phyloP scores from a whole-genome alignment of 2,329 filamentous ascomycete genomes.

The Aspergillus hortae region DNA sequence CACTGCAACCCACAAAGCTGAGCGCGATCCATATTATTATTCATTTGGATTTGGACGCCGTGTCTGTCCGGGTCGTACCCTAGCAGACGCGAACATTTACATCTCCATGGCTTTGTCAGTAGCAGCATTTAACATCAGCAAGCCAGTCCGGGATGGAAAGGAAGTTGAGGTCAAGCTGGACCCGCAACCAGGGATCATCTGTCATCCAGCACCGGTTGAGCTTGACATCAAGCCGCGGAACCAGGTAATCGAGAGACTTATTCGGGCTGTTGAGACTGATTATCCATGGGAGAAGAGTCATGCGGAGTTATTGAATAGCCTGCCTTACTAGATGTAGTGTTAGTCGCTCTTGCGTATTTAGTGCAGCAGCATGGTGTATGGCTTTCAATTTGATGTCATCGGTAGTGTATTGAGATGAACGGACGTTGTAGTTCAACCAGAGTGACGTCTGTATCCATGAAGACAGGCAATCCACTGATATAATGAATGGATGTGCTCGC shows the following conservation, averaged over 20 bases:
- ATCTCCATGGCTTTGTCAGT: conserved; percentile 44
- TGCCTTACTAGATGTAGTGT: neutral
- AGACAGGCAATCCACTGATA: conserved; percentile 1
- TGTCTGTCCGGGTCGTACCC: conserved; percentile 38
- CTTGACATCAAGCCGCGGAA: conserved; percentile 33
- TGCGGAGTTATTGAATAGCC: conserved; percentile 12
- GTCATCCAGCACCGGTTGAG: conserved; percentile 35
- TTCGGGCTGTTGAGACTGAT: conserved; percentile 30
- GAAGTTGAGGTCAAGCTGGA: conserved; percentile 34
- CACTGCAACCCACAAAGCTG: conserved; percentile 24
- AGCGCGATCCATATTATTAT: conserved; percentile 33
- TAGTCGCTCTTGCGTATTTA: too few species aligned
- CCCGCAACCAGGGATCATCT: conserved; percentile 31
- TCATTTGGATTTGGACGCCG: conserved; percentile 39
- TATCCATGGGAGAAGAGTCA: conserved; percentile 42
- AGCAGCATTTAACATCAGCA: conserved; percentile 45
- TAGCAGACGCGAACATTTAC: conserved; percentile 40
- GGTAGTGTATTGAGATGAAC: too few species aligned
- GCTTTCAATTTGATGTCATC: too few species aligned
- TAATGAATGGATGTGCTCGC: neutral
- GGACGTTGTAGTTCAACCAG: too few species aligned
- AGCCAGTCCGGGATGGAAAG: conserved; percentile 17
- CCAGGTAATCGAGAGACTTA: conserved; percentile 21
- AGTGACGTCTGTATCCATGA: neutral
- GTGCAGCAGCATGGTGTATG: too few species aligned